A percentile compares a stretch with the other conserved stretches of the same genome.
Conservation (phyloP, 306 rosid genomes). For the Gastrolobium villosum region DNA sequence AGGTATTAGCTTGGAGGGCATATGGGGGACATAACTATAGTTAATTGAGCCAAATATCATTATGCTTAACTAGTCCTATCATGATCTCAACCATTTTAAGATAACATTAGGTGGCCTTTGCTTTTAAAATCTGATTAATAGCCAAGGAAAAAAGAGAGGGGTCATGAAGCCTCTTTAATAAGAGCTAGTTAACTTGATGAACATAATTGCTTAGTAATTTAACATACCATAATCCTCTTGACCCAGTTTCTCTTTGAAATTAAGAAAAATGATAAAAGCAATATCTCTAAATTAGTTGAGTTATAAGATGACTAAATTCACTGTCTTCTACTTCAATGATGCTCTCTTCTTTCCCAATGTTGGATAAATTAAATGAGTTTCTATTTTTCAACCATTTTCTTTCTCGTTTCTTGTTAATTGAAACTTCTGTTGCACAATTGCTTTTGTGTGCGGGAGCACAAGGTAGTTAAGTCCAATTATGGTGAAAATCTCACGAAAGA, state of each 20-base stretch:
- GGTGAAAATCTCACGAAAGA: conserved; percentile 55
- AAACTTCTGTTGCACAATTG: background rate
- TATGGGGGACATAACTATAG: conserved; percentile 62
- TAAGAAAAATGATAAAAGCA: conserved; percentile 28
- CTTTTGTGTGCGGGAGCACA: conserved; percentile 32
- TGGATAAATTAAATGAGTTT: conserved; percentile 49
- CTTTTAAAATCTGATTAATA: conserved; percentile 44
- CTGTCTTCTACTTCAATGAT: conserved; percentile 38
- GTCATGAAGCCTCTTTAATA: no score
- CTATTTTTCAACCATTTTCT: conserved; percentile 40
- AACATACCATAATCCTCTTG: conserved; percentile 27
- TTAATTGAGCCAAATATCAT: conserved; percentile 66
- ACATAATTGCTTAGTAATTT: conserved; percentile 39
- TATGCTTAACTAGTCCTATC: conserved; percentile 62
- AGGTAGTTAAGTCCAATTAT: conserved; percentile 44
- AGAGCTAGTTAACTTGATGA: no score
- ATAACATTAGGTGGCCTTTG: conserved; percentile 56
- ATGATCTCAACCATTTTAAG: conserved; percentile 59
- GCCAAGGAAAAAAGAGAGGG: conserved; percentile 34
- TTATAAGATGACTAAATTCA: conserved; percentile 43
- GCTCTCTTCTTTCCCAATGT: conserved; percentile 25
- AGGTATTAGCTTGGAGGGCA: conserved; percentile 51
- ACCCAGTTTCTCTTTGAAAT: conserved; percentile 23
- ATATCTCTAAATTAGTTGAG: conserved; percentile 23
- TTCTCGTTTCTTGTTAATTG: conserved; percentile 10